These are phyloP conservation scores for Galerina marginata DNA, from an alignment of 768 basidiomycete genomes.

Conservation along the genomic window DNA sequence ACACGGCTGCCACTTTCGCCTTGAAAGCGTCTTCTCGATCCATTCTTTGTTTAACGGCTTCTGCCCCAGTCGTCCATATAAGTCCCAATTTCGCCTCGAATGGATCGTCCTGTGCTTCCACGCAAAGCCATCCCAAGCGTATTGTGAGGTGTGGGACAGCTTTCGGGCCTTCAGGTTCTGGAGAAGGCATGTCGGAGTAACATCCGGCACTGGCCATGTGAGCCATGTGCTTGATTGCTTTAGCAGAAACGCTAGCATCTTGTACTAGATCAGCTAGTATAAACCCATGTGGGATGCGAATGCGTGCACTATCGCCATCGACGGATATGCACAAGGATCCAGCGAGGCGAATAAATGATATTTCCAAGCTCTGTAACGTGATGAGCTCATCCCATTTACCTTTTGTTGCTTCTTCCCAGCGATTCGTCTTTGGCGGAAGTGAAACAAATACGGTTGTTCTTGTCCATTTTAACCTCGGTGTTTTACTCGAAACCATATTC, in stretches of 20 bases:
- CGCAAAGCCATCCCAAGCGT: constrained; percentile 60
- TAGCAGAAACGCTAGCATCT: constrained; percentile 69
- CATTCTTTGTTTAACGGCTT: constrained; percentile 71
- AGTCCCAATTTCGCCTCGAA: constrained; percentile 80
- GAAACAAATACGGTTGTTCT: constrained; percentile 64
- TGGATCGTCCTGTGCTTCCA: constrained; percentile 85
- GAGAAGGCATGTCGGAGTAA: constrained; percentile 61
- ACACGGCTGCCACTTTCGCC: constrained; percentile 76
- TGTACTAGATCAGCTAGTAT: constrained; percentile 77
- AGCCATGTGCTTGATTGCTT: constrained; percentile 74
- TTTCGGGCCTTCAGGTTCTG: constrained; percentile 77
- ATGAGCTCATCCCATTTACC: constrained; percentile 79
- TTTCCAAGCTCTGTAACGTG: constrained; percentile 58
- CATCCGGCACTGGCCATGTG: constrained; percentile 56
- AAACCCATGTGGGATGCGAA: constrained; percentile 85
- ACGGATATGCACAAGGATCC: constrained; percentile 50
- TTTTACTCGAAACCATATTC: constrained; percentile 25
- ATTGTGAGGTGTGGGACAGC: constrained; percentile 66
- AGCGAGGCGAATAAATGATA: constrained; percentile 37
- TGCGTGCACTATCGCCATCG: constrained; percentile 64
- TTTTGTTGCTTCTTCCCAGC: constrained; percentile 35
- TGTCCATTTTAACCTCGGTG: constrained; percentile 42
- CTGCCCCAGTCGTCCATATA: constrained; percentile 74
- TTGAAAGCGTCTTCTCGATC: constrained; percentile 83
- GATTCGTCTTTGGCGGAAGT: constrained; percentile 43